phyloP scores from a whole-genome alignment of 176 grass and related monocot species.

The Carex myosuroides region DNA sequence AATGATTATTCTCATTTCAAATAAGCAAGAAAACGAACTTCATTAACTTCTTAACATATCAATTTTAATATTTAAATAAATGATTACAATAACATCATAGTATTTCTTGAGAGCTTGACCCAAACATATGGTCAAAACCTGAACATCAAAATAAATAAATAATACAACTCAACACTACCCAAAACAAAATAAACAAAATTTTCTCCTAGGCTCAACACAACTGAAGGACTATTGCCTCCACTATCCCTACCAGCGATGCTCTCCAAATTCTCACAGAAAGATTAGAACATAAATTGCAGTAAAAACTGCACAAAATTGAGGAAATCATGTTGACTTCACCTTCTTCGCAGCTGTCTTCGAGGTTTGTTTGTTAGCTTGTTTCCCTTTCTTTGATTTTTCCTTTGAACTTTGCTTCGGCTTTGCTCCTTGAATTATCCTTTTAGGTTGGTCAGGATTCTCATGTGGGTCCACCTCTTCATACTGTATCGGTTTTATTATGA shows the following conservation, averaged over 20 bases:
- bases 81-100: not conserved
- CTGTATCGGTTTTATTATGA: conserved; percentile 73
- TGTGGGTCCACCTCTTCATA: conserved; percentile 75
- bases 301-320: conserved; percentile 12
- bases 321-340: conserved; percentile 5
- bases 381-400: conserved; percentile 17
- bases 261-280: not conserved
- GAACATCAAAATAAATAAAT: conserved; percentile 2
- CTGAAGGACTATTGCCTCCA: not conserved
- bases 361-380: not conserved
- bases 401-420: conserved; percentile 35
- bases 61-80: not conserved
- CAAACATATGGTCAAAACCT: not conserved
- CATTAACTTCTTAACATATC: not conserved
- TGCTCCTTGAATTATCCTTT: conserved; percentile 55
- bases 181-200: not conserved
- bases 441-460: conserved; percentile 57
- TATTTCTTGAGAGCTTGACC: not conserved
- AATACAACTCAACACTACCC: not conserved
- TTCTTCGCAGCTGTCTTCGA: conserved; percentile 9
- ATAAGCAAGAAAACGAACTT: too few species aligned
- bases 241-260: not conserved
- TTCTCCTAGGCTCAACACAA: not conserved
- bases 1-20: not conserved
- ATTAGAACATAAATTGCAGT: not conserved